Base-by-base conservation (phyloP, 2,329 filamentous ascomycete species). In the Colletotrichum nymphaeae region DNA sequence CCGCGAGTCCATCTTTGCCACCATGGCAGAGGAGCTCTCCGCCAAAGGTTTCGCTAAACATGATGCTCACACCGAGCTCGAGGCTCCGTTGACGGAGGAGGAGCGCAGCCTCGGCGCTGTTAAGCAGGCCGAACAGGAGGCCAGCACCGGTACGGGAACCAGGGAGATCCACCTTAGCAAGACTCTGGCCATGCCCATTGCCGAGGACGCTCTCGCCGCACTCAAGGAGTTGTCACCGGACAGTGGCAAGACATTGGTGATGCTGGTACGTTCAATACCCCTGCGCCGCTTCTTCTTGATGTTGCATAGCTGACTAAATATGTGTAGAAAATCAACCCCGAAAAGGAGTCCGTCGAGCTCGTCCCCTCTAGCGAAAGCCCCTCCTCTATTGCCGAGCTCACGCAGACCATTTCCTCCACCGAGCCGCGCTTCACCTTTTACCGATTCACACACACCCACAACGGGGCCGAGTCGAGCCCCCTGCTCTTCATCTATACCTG, bases 401-500 rank as follows among this genome's bases (percentile, higher is more conserved):
- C 88, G 0, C 79, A 82, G 4, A 83, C 84, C 26, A 94, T 97
- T 74, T 92, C 93, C 6, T 76, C 87, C 11, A 88, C 86, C 24
- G 93, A 95, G 81, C 94, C 94, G 5, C 88, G 94, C 56, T 96
- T 94, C 81, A 93, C 92, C 7, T 95, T 97, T 80, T 97, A 93
- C 86, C 88, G 92, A 32, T 93, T 91, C 81, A 85, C 82, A 14
- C 88, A 93, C 78, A 88, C 88, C 55, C 83, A 90, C 74, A 83
- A 85, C 37, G 90, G 90, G 26, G 75, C 79, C 58, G 83, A 88
- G 72, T 84, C 86, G 65, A 88, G 86, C 68, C 90, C 92, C 3
- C 85, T 96, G 60, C 86, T 96, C 6, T 97, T 97, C 85, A 91
- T 97, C 80, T 96, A 95, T 84, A 96, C 94, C 6, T 95, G 93